phyloP scores from a whole-genome alignment of 306 rosid genomes.

The Lithocarpus polystachyus region DNA sequence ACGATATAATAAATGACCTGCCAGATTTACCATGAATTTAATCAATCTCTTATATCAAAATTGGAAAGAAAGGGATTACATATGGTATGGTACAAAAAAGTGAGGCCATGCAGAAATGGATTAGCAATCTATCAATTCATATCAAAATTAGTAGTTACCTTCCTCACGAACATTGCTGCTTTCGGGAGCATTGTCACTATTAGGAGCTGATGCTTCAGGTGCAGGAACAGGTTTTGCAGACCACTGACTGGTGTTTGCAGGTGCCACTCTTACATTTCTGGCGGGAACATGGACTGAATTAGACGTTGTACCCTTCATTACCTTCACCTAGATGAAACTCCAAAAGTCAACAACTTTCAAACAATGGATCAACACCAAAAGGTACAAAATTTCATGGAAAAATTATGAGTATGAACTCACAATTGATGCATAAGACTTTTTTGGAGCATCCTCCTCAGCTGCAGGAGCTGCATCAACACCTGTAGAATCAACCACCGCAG shows the following conservation, averaged over 20 bases:
- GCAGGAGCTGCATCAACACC: conserved; percentile 50
- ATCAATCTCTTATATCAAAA: neutral
- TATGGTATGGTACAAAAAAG: neutral
- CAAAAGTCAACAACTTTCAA: conserved; percentile 23
- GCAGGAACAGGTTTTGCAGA: conserved; percentile 47
- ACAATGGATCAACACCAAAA: conserved; percentile 4
- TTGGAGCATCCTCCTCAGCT: conserved; percentile 68
- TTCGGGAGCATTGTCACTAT: conserved; percentile 55
- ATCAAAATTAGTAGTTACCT: conserved; percentile 44
- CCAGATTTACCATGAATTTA: neutral
- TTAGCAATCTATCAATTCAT: neutral
- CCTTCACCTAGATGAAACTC: conserved; percentile 50
- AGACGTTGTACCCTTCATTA: conserved; percentile 50
- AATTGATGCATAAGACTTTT: conserved; percentile 81
- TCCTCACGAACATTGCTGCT: conserved; percentile 72
- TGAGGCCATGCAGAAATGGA: neutral
- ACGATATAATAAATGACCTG: neutral
- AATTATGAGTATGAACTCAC: conserved; percentile 50
- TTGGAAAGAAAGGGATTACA: neutral
- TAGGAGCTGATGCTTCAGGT: conserved; percentile 54
- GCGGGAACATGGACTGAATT: conserved; percentile 49
- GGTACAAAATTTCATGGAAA: neutral
- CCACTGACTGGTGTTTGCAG: conserved; percentile 54
- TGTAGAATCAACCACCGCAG: conserved; percentile 38
- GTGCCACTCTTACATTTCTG: conserved; percentile 44